A percentile compares a stretch with the other conserved stretches of the same genome.
phyloP scores from a whole-genome alignment of 768 basidiomycete species.

The Termitomyces sp. region DNA sequence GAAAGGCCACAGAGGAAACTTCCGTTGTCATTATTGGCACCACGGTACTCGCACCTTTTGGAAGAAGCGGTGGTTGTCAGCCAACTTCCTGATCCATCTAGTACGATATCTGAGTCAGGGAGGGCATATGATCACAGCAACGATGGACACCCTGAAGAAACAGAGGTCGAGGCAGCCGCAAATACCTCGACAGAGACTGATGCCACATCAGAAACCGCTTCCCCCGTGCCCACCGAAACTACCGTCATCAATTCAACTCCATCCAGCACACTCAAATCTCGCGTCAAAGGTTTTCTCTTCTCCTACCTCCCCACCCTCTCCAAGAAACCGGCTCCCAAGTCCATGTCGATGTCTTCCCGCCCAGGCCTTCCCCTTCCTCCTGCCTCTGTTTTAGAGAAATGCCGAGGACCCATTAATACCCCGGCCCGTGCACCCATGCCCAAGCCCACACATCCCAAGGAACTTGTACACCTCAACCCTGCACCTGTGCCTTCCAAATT shows the following conservation, averaged over 20 bases:
- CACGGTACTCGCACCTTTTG: constrained; percentile 53
- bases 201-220: not conserved
- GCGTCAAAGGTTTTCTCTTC: constrained; percentile 52
- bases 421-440: constrained; percentile 48
- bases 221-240: not conserved
- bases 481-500: constrained; percentile 40
- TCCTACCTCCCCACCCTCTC: constrained; percentile 55
- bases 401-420: constrained; percentile 53
- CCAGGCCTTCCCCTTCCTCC: constrained; percentile 53
- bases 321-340: constrained; percentile 24
- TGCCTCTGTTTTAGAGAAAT: constrained; percentile 40
- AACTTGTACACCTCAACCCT: constrained; percentile 58
- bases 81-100: constrained; percentile 10
- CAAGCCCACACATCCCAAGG: constrained; percentile 50
- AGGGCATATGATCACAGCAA: not conserved
- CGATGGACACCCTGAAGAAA: not conserved
- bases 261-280: constrained; percentile 35
- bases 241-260: not conserved
- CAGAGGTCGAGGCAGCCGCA: not conserved
- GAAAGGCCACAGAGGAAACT: constrained; percentile 19
- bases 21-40: constrained; percentile 42
- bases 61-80: constrained; percentile 47
- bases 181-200: not conserved
- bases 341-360: constrained; percentile 14
- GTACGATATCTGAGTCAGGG: not conserved